Evolutionary conservation across 371 early-diverging fungal genomes (phyloP), one percentile per base, ranked within the genome.

Genomic region (Apophysomyces sp.): DNA sequence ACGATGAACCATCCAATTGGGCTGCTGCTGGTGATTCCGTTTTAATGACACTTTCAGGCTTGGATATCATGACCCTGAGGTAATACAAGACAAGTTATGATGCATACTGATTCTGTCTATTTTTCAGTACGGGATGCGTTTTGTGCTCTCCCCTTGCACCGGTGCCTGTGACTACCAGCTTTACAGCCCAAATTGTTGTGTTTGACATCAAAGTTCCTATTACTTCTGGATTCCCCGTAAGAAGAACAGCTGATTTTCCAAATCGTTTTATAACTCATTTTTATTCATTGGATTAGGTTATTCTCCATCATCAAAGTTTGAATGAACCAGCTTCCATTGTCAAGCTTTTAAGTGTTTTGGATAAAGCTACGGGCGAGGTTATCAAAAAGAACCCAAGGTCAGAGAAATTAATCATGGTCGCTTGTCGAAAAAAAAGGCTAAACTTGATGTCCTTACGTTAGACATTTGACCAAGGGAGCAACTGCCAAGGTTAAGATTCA

Each of bases 11-110:
- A 0, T 80, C 85, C 6, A 83, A 85, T 52, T 97, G 95, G 94
- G 97, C 95, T 7, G 96, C 85, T 3, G 96, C 96, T 4, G 98
- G 98, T 29, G 98, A 97, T 71, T 86, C 87, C n/a, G 90, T 94
- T 0, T 66, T 89, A 15, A 75, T 95, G 71, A 87, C 89, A 2
- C 71, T 98, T 26, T 66, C 83, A 29, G 92, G 91, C 15, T 63
- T 94, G 11, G 97, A 98, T 66, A 86, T 92, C 16, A 74, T 88
- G 66, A 90, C 92, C 59, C 57, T 94, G 28, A 86, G 83, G 92
- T 89, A 82, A 66, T 37, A 2, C 3, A 31, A 7, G 1, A 12
- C 32, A 24, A 37, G 29, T 34, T 16, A 55, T 24, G 5, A 27
- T 24, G 13, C 29, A n/a, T n/a, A n/a, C 39, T 11, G 29, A 6